Evolutionary conservation across 2,329 filamentous ascomycete species (phyloP).

Genomic region (Clarireedia homoeocarpa): DNA sequence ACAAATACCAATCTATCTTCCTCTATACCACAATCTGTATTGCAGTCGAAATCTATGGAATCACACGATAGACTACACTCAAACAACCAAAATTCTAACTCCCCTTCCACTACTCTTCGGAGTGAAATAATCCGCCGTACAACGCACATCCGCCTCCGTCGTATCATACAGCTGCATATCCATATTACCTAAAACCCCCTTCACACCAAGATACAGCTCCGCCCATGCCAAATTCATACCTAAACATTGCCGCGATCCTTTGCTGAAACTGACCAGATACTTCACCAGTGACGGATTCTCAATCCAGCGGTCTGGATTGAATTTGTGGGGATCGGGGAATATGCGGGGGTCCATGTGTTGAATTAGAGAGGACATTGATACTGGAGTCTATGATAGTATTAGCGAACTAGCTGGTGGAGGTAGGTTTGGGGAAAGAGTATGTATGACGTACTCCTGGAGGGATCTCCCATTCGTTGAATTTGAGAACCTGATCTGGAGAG

Average conservation of each 20-base stretch:
- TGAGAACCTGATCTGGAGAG: slow-evolving; percentile 14
- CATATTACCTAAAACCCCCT: neutral
- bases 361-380: slow-evolving; percentile 33
- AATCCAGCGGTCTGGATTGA: slow-evolving; percentile 36
- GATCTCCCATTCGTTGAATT: slow-evolving; percentile 18
- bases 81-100: neutral
- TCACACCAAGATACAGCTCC: neutral
- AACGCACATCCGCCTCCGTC: neutral
- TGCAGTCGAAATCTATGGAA: too few species aligned
- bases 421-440: too few species aligned
- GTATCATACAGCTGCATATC: neutral
- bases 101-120: neutral
- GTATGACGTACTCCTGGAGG: neutral
- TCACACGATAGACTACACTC: neutral
- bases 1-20: too few species aligned
- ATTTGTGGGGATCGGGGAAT: slow-evolving; percentile 33
- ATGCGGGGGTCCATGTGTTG: slow-evolving; percentile 34
- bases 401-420: neutral
- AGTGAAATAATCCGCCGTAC: neutral
- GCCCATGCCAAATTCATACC: slow-evolving; percentile 21
- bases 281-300: slow-evolving; percentile 17
- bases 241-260: slow-evolving; percentile 36
- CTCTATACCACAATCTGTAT: too few species aligned
- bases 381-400: slow-evolving; percentile 27
- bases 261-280: slow-evolving; percentile 36